phyloP scores from a whole-genome alignment of 129 eudicot species.

The Solidago caesia region DNA sequence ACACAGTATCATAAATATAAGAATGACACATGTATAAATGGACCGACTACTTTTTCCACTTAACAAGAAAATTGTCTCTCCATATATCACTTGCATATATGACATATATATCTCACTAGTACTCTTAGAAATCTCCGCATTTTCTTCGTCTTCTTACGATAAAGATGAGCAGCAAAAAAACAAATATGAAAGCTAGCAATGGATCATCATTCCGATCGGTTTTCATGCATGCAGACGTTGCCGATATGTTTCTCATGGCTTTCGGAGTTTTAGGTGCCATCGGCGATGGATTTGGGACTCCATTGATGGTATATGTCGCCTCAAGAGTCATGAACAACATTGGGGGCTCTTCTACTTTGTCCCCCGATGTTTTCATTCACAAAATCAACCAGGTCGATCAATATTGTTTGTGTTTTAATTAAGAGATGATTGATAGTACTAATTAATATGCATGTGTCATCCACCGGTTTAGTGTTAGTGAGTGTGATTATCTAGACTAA shows the following conservation, averaged over 20 bases:
- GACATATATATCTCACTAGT: neutral
- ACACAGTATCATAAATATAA: no score
- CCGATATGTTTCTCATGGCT: conserved; percentile 53
- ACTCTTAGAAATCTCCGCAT: no score
- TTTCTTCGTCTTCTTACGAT: no score
- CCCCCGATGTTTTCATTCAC: conserved; percentile 21
- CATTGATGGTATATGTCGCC: conserved; percentile 34
- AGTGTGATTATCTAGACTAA: no score
- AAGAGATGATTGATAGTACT: no score
- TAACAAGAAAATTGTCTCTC: no score
- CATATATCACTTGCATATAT: neutral
- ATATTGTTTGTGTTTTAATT: neutral
- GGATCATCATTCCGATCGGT: conserved; percentile 50
- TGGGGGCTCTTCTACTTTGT: conserved; percentile 35
- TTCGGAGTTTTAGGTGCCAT: conserved; percentile 66
- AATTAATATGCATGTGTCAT: no score
- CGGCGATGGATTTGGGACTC: conserved; percentile 64
- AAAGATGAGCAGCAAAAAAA: conserved; percentile 10
- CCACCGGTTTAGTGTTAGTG: no score
- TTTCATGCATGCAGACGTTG: conserved; percentile 75
- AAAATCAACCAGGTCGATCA: conserved; percentile 52
- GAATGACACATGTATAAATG: no score
- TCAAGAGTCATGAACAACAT: conserved; percentile 26
- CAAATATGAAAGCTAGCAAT: neutral
- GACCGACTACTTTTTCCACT: no score